Conservation (phyloP, 2,329 filamentous ascomycete species). For the Neofusicoccum sp. region DNA sequence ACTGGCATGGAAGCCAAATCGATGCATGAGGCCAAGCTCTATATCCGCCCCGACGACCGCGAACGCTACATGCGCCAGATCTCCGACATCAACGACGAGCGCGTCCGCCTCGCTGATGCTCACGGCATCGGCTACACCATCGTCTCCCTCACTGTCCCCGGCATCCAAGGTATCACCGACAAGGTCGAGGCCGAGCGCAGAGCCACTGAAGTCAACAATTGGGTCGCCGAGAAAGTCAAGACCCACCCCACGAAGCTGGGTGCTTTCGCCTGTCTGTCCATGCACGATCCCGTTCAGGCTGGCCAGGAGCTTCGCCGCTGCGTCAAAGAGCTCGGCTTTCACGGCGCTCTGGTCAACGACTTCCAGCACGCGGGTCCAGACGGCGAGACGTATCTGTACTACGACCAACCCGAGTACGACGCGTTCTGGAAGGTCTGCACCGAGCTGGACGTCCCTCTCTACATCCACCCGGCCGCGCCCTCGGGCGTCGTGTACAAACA, state of each 20-base stretch:
- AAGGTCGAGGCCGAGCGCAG: conserved; percentile 26
- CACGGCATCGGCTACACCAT: conserved; percentile 30
- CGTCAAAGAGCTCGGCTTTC: conserved; percentile 48
- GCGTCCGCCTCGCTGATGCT: neutral
- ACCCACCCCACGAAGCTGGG: conserved; percentile 17
- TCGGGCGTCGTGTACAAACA: conserved; percentile 55
- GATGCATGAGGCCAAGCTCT: conserved; percentile 8
- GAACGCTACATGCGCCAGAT: conserved; percentile 10
- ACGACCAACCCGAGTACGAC: conserved; percentile 61
- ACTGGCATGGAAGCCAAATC: conserved; percentile 11
- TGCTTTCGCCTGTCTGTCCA: conserved; percentile 26
- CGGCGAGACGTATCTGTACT: conserved; percentile 63
- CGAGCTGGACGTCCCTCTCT: conserved; percentile 63
- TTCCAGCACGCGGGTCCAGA: conserved; percentile 58
- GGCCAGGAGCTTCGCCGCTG: conserved; percentile 53
- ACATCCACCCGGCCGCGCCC: conserved; percentile 61
- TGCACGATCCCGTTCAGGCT: conserved; percentile 54
- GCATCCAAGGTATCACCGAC: conserved; percentile 29
- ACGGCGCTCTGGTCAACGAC: conserved; percentile 50
- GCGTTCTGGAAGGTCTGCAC: conserved; percentile 59
- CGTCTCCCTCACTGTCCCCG: conserved; percentile 29
- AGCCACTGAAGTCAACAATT: conserved; percentile 30
- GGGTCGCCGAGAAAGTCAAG: conserved; percentile 26
- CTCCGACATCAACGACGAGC: conserved; percentile 25
- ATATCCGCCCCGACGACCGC: conserved; percentile 7